Evolutionary conservation across 176 grass and related monocot species (phyloP).

Genomic region (Calamus simplicifolius): DNA sequence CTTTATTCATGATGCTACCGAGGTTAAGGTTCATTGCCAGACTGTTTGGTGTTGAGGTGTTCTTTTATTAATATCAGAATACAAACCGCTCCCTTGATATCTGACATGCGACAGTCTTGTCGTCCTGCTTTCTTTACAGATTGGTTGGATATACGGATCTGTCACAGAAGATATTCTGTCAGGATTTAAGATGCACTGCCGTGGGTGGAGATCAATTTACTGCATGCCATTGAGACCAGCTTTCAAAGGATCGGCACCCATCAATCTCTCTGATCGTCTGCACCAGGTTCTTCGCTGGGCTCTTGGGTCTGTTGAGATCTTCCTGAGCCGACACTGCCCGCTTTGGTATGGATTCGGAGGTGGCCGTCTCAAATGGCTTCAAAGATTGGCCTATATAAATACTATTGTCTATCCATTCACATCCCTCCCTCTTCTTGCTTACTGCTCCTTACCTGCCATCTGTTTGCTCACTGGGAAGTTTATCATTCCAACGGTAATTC

Average conservation of each 20-base stretch:
- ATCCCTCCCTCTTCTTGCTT: slow-evolving; percentile 75
- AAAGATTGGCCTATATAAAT: slow-evolving; percentile 95
- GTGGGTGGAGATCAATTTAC: slow-evolving; percentile 95
- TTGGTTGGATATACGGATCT: slow-evolving; percentile 96
- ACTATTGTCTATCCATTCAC: slow-evolving; percentile 95
- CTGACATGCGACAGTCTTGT: slow-evolving; percentile 4
- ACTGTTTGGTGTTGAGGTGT: too few relatives aligned
- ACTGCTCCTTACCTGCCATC: slow-evolving; percentile 78
- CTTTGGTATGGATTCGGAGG: slow-evolving; percentile 87
- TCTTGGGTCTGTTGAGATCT: slow-evolving; percentile 86
- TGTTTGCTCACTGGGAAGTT: slow-evolving; percentile 88
- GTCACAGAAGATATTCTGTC: slow-evolving; percentile 91
- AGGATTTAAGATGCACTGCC: slow-evolving; percentile 97
- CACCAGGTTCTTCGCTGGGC: slow-evolving; percentile 98
- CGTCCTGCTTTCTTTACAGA: slow-evolving; percentile 32
- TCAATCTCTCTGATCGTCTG: slow-evolving; percentile 93
- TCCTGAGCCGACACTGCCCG: slow-evolving; percentile 81
- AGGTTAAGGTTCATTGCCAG: too few relatives aligned
- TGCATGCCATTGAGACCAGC: slow-evolving; percentile 86
- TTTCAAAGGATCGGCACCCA: slow-evolving; percentile 94
- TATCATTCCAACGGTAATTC: slow-evolving; percentile 72
- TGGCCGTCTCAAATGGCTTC: slow-evolving; percentile 83
- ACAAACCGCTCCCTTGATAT: not conserved
- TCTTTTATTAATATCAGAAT: not conserved
- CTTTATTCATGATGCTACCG: too few relatives aligned